These are phyloP conservation scores for Acmispon strigosus DNA, from an alignment of 306 rosid genomes.

Conservation along the genomic window DNA sequence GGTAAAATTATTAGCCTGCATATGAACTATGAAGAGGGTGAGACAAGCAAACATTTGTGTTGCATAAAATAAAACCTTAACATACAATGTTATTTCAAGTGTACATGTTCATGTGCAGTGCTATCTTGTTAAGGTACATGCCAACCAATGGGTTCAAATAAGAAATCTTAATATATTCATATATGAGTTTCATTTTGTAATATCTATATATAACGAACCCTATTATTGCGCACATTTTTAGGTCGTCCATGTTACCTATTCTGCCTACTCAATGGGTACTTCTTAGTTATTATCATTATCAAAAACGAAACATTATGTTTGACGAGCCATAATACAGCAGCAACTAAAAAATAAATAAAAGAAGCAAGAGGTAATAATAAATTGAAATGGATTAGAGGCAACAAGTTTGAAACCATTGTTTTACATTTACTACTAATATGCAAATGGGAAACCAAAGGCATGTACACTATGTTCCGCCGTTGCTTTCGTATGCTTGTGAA, in stretches of 20 bases:
- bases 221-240: neutral
- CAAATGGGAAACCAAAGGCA: neutral
- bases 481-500: neutral
- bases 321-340: neutral
- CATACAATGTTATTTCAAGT: neutral
- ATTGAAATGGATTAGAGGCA: neutral
- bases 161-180: neutral
- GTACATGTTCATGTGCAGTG: constrained; percentile 12
- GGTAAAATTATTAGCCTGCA: no score
- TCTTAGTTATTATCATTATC: neutral
- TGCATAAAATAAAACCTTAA: neutral
- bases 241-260: neutral
- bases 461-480: neutral
- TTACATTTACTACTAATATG: no score
- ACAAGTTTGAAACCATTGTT: neutral
- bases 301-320: neutral
- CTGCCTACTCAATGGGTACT: neutral
- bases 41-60: neutral
- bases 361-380: no score
- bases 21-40: no score
- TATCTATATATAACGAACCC: neutral
- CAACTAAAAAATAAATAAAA: neutral
- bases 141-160: neutral
- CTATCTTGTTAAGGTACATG: neutral
- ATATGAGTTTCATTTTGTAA: neutral